Conservation (phyloP, 345 rosid species). For the Firmiana major region DNA sequence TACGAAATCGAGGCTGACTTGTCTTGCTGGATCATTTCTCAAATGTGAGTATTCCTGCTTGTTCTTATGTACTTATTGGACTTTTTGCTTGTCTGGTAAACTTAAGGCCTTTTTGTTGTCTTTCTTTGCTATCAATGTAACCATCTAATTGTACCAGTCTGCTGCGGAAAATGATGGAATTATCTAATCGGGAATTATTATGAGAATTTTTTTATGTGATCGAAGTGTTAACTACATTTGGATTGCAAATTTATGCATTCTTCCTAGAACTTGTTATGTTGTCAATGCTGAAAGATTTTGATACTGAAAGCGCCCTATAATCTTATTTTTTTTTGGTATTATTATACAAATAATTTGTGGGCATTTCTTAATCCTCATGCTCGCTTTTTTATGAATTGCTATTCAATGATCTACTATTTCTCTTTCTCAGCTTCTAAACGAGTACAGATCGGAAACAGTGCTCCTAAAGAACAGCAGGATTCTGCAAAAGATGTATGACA, state of each 20-base stretch:
- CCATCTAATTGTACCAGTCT: background rate
- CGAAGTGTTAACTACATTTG: background rate
- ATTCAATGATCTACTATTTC: background rate
- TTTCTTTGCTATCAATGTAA: background rate
- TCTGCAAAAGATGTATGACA: background rate
- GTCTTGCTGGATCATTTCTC: constrained; percentile 80
- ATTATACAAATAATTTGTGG: background rate
- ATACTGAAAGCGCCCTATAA: background rate
- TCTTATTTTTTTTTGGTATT: background rate
- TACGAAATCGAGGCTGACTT: constrained; percentile 86
- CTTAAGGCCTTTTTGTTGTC: background rate
- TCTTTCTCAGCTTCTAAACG: constrained; percentile 31
- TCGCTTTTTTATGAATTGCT: constrained; percentile 5
- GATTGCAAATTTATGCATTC: background rate
- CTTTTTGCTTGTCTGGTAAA: background rate
- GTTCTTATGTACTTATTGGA: background rate
- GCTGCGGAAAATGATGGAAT: background rate
- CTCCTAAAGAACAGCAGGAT: constrained; percentile 19
- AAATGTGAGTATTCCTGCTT: constrained; percentile 45
- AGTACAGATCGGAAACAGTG: constrained; percentile 20
- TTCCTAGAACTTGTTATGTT: background rate
- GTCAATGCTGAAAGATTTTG: background rate
- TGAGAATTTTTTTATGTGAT: background rate
- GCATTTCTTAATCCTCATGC: background rate
- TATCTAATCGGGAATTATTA: background rate